phyloP scores from a whole-genome alignment of 1,284 basidiomycete species.

The Cryptococcus deneoformans region DNA sequence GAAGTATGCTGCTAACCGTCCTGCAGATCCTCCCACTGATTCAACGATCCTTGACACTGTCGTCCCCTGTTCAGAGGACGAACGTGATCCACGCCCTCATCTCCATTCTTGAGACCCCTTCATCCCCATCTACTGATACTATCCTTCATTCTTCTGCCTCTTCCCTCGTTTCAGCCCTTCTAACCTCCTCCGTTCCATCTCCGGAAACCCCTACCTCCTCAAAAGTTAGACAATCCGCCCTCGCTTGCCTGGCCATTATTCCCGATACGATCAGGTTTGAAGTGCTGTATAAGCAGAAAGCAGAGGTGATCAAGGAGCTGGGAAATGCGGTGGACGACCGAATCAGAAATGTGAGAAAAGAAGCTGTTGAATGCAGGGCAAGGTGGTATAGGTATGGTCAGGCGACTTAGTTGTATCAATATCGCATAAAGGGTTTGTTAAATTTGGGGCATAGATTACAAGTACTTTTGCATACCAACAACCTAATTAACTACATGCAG shows the following conservation, averaged over 20 bases:
- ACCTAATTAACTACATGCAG: too few species aligned
- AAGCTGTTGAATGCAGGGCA: constrained; percentile 77
- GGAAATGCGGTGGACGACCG: constrained; percentile 78
- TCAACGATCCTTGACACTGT: constrained; percentile 75
- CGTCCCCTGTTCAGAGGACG: constrained; percentile 67
- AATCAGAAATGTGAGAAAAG: constrained; percentile 70
- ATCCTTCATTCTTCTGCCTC: not conserved
- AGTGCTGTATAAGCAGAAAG: constrained; percentile 69
- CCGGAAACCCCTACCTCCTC: constrained; percentile 24
- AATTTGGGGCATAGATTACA: too few species aligned
- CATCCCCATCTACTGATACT: not conserved
- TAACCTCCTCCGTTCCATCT: constrained; percentile 55
- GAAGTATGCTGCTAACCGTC: constrained; percentile 3
- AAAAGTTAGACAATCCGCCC: constrained; percentile 67
- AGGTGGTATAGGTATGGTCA: constrained; percentile 46
- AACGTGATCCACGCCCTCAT: constrained; percentile 79
- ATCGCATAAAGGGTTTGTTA: too few species aligned
- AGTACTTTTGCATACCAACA: too few species aligned
- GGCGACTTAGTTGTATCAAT: not conserved
- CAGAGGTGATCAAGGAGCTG: constrained; percentile 68
- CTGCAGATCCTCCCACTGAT: constrained; percentile 80
- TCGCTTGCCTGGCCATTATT: constrained; percentile 69
- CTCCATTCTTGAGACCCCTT: constrained; percentile 60
- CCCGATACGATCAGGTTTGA: constrained; percentile 75
- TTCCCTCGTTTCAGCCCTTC: constrained; percentile 63